Evolutionary conservation across 805 yeast genomes (phyloP).

Genomic region (Wickerhamomyces xylosicus): DNA sequence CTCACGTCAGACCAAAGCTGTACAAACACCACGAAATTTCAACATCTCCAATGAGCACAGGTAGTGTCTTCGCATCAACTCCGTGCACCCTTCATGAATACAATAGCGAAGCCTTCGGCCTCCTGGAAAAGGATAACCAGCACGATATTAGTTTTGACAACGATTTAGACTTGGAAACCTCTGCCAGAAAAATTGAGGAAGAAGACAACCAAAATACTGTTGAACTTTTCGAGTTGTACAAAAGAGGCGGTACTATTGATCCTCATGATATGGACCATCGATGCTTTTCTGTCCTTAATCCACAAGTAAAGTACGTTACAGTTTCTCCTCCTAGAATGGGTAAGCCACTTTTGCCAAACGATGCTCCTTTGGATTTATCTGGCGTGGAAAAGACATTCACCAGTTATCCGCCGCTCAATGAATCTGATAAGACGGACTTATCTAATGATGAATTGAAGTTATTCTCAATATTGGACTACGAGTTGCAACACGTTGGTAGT

Average conservation of each 20-base stretch:
- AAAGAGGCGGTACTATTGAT: not conserved
- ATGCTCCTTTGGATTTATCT: constrained; percentile 15
- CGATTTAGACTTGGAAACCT: not conserved
- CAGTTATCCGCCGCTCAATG: constrained; percentile 8
- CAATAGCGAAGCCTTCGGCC: not conserved
- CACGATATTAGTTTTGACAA: not conserved
- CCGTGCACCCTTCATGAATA: not conserved
- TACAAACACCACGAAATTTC: too few relatives aligned
- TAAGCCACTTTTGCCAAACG: constrained; percentile 11
- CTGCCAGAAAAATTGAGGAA: not conserved
- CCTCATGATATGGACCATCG: constrained; percentile 5
- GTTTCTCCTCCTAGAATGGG: constrained; percentile 14
- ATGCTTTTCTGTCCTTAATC: constrained; percentile 9
- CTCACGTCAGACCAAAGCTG: too few relatives aligned
- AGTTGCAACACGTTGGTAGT: constrained; percentile 8
- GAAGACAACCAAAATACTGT: not conserved
- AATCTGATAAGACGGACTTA: constrained; percentile 1
- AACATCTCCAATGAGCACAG: too few relatives aligned
- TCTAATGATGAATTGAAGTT: constrained; percentile 14
- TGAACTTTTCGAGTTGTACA: not conserved
- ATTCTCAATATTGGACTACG: constrained; percentile 13
- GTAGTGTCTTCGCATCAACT: not conserved
- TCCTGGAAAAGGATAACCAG: not conserved
- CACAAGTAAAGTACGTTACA: constrained; percentile 8
- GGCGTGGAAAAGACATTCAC: constrained; percentile 3